Base-by-base conservation (phyloP, 441 rosid species). In the Brassica hybrid region DNA sequence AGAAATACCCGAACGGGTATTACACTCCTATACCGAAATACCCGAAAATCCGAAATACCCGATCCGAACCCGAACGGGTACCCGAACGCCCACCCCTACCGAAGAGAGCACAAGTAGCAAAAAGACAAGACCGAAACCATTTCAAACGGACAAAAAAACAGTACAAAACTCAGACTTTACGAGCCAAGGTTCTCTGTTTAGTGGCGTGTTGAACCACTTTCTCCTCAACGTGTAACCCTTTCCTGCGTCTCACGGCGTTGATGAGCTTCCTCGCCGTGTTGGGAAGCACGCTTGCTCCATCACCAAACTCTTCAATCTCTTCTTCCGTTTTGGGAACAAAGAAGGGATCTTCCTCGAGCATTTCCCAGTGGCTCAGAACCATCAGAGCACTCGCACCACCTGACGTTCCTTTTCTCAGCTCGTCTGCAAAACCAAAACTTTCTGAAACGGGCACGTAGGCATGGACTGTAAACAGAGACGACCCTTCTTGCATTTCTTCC, bases 401-500 rank as follows among this genome's bases (percentile, higher is more conserved):
- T 7, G 94, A 85, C 2, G 99, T 93, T 86, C 88, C 84, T 79
- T 86, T 91, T 48, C 98, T 84, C 16, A 93, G 88, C 84, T 93
- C 96, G 43, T 95, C 95, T 1, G 97, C 90, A 58, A 95, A 95
- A 73, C 98, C 99, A 50, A 95, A 88, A 79, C 98, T 93, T 76
- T 93, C 98, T 0, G 97, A 87, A 41, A 95, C 95, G 0, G 97
- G 98, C 63, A 93, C 89, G 74, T 95, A 91, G 1, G 97, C 88
- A 19, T 93, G 94, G 65, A 93, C 92, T 0, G 93, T 89, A 76
- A 95, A 95, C 34, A 90, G 81, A 0, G 94, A 79, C 66, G 95
- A 95, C 18, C 99, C 94, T 83, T 93, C 98, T 78, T 88, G 93
- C 99, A 93, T 95, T 81, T 91, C 99, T 83, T 95, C 99, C 81